Evolutionary conservation across 1,284 basidiomycete species (phyloP).

Genomic region (Ceratobasidium sp.): DNA sequence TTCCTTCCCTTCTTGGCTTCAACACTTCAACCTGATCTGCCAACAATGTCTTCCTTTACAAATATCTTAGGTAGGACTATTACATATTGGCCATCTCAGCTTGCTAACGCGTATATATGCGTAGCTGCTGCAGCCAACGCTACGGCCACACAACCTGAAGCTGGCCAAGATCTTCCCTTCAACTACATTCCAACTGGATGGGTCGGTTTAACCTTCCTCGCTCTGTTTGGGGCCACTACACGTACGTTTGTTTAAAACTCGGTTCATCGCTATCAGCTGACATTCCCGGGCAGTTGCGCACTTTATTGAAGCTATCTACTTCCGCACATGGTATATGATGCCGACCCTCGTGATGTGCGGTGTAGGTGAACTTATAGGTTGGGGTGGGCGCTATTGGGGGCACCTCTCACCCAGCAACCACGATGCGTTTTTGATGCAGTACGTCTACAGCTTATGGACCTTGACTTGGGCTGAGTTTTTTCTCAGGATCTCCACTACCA

Average conservation of each 20-base stretch:
- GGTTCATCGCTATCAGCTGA: neutral
- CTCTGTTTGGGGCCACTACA: constrained; percentile 33
- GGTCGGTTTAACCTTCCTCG: constrained; percentile 39
- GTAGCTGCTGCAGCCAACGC: constrained; percentile 10
- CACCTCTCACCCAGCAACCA: constrained; percentile 15
- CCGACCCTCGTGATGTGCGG: constrained; percentile 46
- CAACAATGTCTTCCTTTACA: constrained; percentile 3
- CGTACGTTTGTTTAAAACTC: neutral
- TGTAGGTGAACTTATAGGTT: constrained; percentile 44
- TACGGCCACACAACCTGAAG: neutral
- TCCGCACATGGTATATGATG: constrained; percentile 46
- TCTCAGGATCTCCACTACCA: constrained; percentile 36
- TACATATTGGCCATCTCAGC: neutral
- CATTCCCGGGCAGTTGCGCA: constrained; percentile 47
- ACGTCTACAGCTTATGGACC: neutral
- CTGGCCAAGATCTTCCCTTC: constrained; percentile 12
- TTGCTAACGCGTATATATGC: neutral
- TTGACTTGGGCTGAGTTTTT: neutral
- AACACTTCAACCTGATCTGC: neutral
- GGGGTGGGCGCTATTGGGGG: constrained; percentile 38
- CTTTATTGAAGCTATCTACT: constrained; percentile 44
- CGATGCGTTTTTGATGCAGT: constrained; percentile 35
- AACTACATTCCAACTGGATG: constrained; percentile 31
- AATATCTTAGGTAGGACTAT: neutral
- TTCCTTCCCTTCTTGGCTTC: neutral